These are phyloP conservation scores for Gloeostereum incarnatum DNA, from an alignment of 768 basidiomycete genomes.

Conservation along the genomic window DNA sequence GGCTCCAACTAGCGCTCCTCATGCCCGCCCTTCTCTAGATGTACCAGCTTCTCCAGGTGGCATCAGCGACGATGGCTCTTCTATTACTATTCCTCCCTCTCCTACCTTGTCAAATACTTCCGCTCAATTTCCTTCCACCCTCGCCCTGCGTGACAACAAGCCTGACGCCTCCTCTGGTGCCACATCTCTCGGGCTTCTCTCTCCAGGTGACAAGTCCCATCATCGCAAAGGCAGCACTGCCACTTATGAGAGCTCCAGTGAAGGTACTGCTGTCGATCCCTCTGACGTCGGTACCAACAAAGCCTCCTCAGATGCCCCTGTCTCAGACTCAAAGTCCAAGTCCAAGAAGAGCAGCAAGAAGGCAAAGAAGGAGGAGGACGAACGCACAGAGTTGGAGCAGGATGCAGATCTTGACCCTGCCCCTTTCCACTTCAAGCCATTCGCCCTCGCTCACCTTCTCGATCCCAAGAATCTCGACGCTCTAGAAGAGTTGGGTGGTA, in stretches of 20 bases:
- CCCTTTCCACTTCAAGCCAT: constrained; percentile 70
- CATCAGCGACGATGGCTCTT: constrained; percentile 28
- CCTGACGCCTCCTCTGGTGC: constrained; percentile 49
- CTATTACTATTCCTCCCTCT: constrained; percentile 47
- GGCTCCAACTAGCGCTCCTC: background rate
- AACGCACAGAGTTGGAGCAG: constrained; percentile 19
- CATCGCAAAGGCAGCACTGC: constrained; percentile 47
- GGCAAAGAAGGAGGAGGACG: constrained; percentile 13
- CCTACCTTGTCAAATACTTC: constrained; percentile 67
- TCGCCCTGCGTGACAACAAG: constrained; percentile 58
- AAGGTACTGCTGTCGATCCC: constrained; percentile 35
- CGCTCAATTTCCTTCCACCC: constrained; percentile 41
- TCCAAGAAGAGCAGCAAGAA: constrained; percentile 12
- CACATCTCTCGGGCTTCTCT: constrained; percentile 42
- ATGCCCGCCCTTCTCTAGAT: background rate
- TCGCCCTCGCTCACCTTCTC: constrained; percentile 72
- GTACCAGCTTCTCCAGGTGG: constrained; percentile 13
- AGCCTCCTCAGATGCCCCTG: constrained; percentile 18
- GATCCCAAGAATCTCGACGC: constrained; percentile 78
- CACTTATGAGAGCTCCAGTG: constrained; percentile 42
- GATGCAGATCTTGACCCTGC: constrained; percentile 45
- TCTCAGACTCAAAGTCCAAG: constrained; percentile 17
- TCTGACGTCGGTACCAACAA: constrained; percentile 21
- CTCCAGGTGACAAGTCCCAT: constrained; percentile 27
- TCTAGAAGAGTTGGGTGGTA: constrained; percentile 66